phyloP scores from a whole-genome alignment of 257 asterid species.

The Solanum phureja region DNA sequence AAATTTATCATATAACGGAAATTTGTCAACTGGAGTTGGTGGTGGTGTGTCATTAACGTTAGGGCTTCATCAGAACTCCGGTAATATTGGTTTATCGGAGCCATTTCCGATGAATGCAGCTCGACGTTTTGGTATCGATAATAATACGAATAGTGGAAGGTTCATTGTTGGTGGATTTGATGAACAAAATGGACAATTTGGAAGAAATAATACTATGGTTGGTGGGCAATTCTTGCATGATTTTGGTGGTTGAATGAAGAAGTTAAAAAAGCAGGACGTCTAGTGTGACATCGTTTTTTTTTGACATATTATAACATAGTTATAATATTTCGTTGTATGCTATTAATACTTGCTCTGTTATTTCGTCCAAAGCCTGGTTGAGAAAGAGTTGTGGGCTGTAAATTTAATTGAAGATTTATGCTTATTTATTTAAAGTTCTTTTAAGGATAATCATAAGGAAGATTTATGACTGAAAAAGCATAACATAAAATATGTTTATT shows the following conservation, averaged over 20 bases:
- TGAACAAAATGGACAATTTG: slow-evolving; percentile 47
- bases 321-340: not conserved
- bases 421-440: not conserved
- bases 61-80: slow-evolving; percentile 72
- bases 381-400: not conserved
- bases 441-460: not conserved
- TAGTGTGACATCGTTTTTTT: not conserved
- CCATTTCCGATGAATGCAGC: slow-evolving; percentile 68
- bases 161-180: slow-evolving; percentile 42
- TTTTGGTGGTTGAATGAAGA: slow-evolving; percentile 48
- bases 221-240: slow-evolving; percentile 64
- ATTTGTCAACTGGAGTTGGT: slow-evolving; percentile 22
- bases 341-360: not conserved
- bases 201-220: slow-evolving; percentile 28
- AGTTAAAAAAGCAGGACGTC: not conserved
- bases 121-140: slow-evolving; percentile 74
- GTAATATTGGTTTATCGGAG: slow-evolving; percentile 44
- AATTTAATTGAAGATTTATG: not conserved
- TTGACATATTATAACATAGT: not conserved
- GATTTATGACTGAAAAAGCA: not conserved
- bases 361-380: not conserved
- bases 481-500: not conserved
- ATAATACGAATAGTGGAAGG: slow-evolving; percentile 29
- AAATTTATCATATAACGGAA: slow-evolving; percentile 28
- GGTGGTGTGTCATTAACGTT: slow-evolving; percentile 63